Evolutionary conservation across 495 filamentous ascomycete species (phyloP).

Genomic region (Lasiosphaeria miniovina): DNA sequence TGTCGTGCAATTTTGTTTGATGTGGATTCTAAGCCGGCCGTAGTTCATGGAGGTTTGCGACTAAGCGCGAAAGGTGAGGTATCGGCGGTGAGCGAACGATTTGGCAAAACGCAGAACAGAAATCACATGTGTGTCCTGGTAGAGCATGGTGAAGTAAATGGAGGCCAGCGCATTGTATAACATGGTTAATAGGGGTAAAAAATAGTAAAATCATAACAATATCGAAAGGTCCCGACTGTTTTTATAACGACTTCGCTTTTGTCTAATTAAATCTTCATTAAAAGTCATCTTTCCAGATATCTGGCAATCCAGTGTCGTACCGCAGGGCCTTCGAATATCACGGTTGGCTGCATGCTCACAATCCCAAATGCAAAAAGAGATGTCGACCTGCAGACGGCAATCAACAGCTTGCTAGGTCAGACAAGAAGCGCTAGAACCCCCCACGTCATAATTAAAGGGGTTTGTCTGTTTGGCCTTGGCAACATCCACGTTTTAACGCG

Average conservation of each 20-base stretch:
- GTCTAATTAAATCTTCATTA: too few species aligned
- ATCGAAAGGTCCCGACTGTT: too few species aligned
- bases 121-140: too few species aligned
- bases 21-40: conserved; percentile 75
- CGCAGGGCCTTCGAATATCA: too few species aligned
- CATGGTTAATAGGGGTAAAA: not conserved
- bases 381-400: too few species aligned
- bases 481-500: not conserved
- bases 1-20: conserved; percentile 86
- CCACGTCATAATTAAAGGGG: not conserved
- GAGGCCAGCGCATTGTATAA: not conserved
- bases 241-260: too few species aligned
- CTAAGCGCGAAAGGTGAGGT: not conserved
- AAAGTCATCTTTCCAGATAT: too few species aligned
- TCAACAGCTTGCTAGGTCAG: not conserved
- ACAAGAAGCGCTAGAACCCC: not conserved
- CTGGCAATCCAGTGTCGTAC: too few species aligned
- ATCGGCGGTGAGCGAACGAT: not conserved
- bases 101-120: too few species aligned
- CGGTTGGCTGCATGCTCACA: too few species aligned
- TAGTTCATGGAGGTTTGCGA: conserved; percentile 8
- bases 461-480: not conserved
- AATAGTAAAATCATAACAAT: too few species aligned
- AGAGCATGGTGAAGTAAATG: not conserved
- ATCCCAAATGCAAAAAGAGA: too few species aligned